Evolutionary conservation across 345 rosid genomes (phyloP).

Genomic region (Stellera chamaejasme): DNA sequence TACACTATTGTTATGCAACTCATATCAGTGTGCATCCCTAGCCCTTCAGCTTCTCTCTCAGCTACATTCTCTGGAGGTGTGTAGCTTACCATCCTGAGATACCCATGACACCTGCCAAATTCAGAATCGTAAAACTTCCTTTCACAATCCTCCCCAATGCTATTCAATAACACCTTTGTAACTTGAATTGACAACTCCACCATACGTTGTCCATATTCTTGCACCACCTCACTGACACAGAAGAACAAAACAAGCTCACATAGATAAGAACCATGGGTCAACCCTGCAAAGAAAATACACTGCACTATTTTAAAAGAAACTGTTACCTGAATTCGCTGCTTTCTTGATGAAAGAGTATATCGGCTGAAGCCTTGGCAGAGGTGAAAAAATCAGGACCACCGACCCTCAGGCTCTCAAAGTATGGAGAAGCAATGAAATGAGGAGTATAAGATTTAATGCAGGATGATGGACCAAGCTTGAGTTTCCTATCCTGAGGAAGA

Average conservation of each 20-base stretch:
- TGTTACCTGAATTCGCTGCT: constrained; percentile 43
- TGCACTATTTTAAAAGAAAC: background rate
- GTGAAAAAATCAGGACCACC: constrained; percentile 59
- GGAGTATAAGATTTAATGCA: constrained; percentile 49
- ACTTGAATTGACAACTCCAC: constrained; percentile 42
- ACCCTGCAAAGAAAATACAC: background rate
- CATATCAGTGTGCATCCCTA: constrained; percentile 79
- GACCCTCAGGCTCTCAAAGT: constrained; percentile 61
- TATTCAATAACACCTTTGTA: constrained; percentile 33
- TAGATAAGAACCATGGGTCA: background rate
- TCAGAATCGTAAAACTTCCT: constrained; percentile 33
- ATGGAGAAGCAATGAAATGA: constrained; percentile 72
- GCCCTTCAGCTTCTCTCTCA: constrained; percentile 53
- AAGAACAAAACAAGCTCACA: constrained; percentile 4
- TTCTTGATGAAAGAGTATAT: constrained; percentile 34
- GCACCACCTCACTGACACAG: constrained; percentile 36
- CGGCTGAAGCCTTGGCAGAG: constrained; percentile 47
- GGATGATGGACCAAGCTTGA: constrained; percentile 53
- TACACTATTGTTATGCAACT: constrained; percentile 70
- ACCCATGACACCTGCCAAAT: constrained; percentile 53
- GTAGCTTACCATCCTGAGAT: constrained; percentile 53
- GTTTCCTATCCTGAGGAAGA: constrained; percentile 48
- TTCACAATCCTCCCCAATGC: constrained; percentile 34
- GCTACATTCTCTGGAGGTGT: constrained; percentile 36
- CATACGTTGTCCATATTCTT: constrained; percentile 57